Evolutionary conservation across 2,329 filamentous ascomycete genomes (phyloP).

Genomic region (Sporothrix mexicana): DNA sequence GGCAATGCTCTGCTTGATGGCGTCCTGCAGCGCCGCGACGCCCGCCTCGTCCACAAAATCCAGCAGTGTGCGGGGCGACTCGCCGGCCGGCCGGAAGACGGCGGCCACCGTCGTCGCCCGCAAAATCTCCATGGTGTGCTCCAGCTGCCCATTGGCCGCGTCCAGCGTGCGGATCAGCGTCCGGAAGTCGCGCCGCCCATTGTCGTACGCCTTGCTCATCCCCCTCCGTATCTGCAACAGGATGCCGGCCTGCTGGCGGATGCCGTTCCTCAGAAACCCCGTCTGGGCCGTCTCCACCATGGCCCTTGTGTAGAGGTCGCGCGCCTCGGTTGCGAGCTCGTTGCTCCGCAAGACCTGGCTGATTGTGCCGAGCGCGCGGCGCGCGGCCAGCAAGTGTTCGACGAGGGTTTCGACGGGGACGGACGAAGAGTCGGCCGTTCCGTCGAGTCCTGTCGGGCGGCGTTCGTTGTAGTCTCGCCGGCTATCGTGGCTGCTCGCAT

Average conservation of each 20-base stretch:
- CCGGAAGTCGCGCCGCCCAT: conserved; percentile 65
- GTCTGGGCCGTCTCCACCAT: conserved; percentile 74
- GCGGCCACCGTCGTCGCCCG: conserved; percentile 68
- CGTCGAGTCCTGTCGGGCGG: not conserved
- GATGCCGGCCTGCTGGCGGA: conserved; percentile 61
- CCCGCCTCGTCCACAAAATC: conserved; percentile 78
- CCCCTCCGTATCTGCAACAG: conserved; percentile 58
- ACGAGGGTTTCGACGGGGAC: conserved; percentile 77
- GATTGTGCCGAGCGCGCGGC: conserved; percentile 84
- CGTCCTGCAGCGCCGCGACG: conserved; percentile 68
- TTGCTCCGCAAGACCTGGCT: conserved; percentile 83
- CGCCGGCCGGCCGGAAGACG: conserved; percentile 64
- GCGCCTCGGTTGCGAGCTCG: conserved; percentile 79
- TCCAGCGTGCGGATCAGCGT: conserved; percentile 69
- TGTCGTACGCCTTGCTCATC: conserved; percentile 62
- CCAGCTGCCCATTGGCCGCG: conserved; percentile 66
- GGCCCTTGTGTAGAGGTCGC: conserved; percentile 76
- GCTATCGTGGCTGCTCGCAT: conserved; percentile 21
- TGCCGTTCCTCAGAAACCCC: conserved; percentile 68
- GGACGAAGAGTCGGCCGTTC: not conserved
- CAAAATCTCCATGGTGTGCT: conserved; percentile 69
- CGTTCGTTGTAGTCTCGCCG: not conserved
- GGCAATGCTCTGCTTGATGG: conserved; percentile 72
- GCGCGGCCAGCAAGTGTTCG: conserved; percentile 82
- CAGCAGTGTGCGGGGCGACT: conserved; percentile 67